Evolutionary conservation across 2,329 filamentous ascomycete genomes (phyloP).

Genomic region (Microsporum ferrugineum): DNA sequence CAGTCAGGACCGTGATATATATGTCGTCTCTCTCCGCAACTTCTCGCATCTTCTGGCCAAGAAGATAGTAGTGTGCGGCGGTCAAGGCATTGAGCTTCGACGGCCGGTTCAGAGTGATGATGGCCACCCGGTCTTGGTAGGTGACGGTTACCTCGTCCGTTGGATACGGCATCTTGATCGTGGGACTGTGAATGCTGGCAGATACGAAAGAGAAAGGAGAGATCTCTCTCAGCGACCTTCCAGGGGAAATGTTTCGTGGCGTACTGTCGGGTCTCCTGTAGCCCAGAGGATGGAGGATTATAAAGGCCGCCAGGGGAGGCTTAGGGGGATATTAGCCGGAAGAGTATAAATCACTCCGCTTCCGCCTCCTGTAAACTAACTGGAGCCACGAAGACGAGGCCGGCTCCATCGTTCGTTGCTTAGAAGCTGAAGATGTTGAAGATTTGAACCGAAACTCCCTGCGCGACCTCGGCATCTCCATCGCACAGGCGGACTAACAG

Average conservation of each 20-base stretch:
- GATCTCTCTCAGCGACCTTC: neutral
- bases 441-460: neutral
- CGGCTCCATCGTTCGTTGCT: neutral
- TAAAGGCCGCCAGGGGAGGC: neutral
- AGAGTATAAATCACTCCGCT: neutral
- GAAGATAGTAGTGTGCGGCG: conserved; percentile 61
- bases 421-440: neutral
- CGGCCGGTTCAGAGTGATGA: conserved; percentile 75
- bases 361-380: neutral
- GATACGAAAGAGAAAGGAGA: neutral
- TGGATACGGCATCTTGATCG: neutral
- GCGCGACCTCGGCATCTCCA: conserved; percentile 1
- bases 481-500: neutral
- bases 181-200: neutral
- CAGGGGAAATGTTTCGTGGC: neutral
- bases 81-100: conserved; percentile 79
- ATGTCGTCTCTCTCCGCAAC: conserved; percentile 69
- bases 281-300: neutral
- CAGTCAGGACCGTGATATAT: conserved; percentile 72
- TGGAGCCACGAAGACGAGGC: neutral
- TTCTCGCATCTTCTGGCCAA: conserved; percentile 62
- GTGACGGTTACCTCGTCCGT: conserved; percentile 44
- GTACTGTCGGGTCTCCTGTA: neutral
- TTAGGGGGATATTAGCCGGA: neutral
- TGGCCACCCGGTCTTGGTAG: conserved; percentile 59